Percentiles rank a stretch among this genome's conserved stretches.
Evolutionary conservation across 139 green algal genomes (phyloP).

Genomic region (Chlamydomonas urium): DNA sequence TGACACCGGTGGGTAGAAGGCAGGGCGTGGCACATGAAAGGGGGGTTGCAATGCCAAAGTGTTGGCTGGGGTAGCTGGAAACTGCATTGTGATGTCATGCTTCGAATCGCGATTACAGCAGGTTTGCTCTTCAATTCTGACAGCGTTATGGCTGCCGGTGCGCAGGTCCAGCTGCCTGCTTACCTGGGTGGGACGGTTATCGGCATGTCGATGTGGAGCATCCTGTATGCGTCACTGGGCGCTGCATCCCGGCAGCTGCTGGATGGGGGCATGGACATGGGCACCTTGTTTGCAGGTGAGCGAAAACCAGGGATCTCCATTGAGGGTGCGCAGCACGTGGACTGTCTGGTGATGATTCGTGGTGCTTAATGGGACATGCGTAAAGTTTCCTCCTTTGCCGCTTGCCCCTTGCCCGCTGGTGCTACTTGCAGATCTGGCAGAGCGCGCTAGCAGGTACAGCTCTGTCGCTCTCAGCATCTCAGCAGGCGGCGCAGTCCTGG

Average conservation of each 20-base stretch:
- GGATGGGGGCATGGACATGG: constrained; percentile 46
- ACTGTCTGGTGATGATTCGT: background rate
- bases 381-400: background rate
- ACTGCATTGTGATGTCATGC: background rate
- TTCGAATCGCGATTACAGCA: background rate
- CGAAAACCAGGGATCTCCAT: background rate
- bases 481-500: too few species aligned
- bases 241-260: constrained; percentile 61
- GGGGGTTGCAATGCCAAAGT: background rate
- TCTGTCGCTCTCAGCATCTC: background rate
- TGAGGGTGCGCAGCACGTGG: background rate
- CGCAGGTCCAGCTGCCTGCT: constrained; percentile 35
- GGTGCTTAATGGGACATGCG: background rate
- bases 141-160: background rate
- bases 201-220: constrained; percentile 68
- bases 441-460: background rate
- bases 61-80: background rate
- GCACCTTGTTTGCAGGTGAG: constrained; percentile 47
- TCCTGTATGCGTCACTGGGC: constrained; percentile 72
- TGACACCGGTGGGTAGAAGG: constrained; percentile 55
- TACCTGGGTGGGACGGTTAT: constrained; percentile 62
- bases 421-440: background rate
- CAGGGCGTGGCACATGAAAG: background rate
- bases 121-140: background rate
- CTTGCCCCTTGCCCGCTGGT: background rate